Evolutionary conservation across 495 filamentous ascomycete species (phyloP).

Genomic region (Xylaria bambusicola): DNA sequence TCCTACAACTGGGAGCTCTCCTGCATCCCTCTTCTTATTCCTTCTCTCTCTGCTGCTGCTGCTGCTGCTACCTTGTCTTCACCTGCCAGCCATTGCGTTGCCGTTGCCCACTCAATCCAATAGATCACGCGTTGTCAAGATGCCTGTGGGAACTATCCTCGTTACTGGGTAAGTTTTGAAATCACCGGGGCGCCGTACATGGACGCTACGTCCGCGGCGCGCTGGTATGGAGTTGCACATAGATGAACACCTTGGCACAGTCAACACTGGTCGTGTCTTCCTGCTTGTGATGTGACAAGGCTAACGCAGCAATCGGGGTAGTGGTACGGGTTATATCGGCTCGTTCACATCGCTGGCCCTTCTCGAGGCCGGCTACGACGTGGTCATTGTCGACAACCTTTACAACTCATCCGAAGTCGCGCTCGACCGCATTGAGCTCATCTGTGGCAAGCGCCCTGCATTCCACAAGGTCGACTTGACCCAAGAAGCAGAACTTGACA

Average conservation of each 20-base stretch:
- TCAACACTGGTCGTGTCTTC: slow-evolving; percentile 17
- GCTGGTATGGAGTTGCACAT: not conserved
- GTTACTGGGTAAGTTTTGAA: slow-evolving; percentile 76
- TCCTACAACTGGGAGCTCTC: not conserved
- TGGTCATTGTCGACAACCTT: slow-evolving; percentile 91
- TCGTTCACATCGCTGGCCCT: slow-evolving; percentile 94
- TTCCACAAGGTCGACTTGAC: slow-evolving; percentile 90
- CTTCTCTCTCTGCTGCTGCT: not conserved
- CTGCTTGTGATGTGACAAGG: too few relatives aligned
- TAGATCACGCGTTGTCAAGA: too few relatives aligned
- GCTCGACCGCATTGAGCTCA: slow-evolving; percentile 88
- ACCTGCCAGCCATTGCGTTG: too few relatives aligned
- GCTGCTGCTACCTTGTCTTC: too few relatives aligned
- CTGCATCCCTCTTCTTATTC: not conserved
- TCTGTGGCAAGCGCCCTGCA: slow-evolving; percentile 82
- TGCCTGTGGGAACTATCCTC: slow-evolving; percentile 83
- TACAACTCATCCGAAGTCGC: slow-evolving; percentile 93
- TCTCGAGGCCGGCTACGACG: slow-evolving; percentile 91
- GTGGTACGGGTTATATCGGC: slow-evolving; percentile 97
- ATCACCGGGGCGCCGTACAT: slow-evolving; percentile 13
- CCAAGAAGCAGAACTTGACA: slow-evolving; percentile 77
- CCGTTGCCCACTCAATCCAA: too few relatives aligned
- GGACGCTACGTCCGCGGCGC: slow-evolving; percentile 6
- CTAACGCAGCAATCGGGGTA: slow-evolving; percentile 40
- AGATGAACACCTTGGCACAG: not conserved